Base-by-base conservation (phyloP, 2,329 filamentous ascomycete genomes). In the Trichoderma semiorbis region DNA sequence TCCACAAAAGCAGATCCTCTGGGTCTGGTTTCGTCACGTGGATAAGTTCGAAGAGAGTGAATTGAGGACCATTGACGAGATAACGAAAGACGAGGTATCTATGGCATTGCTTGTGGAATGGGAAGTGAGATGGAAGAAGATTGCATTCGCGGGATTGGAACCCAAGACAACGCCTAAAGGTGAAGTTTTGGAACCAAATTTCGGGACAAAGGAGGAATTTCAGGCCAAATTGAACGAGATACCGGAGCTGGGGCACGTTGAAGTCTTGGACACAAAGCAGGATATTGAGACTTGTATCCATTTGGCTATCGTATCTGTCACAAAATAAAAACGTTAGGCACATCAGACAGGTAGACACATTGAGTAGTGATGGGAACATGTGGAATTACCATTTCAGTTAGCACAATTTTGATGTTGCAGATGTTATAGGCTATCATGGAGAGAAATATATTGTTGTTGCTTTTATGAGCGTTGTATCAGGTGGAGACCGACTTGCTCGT, bases 41-140 rank as follows among this genome's bases (percentile, higher is more conserved):
- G 39, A 43, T 43, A n/a, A 43, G 16, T 43, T 43, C 39, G 3
- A 43, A 10, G 39, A 8, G 16, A 43, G 3, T 10, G 39, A n/a
- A 43, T 3, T 18, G 39, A 0, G 0, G 16, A 1, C 0, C 16
- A n/a, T 43, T 43, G n/a, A 43, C 16, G 1, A 43, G 16, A 43
- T n/a, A 10, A 43, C 39, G 16, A 43, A n/a, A 43, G 16, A 43
- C 39, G 39, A 43, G 0, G 16, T 2, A 43, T n/a, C 16, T 43
- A 43, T 0, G 16, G 3, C 16, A 1, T 43, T 43, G 39, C 39
- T 43, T n/a, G 16, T n/a, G 39, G 1, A n/a, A 2, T 43, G 7
- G 39, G 39, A 43, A 43, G 39, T 5, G 39, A 43, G 16, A 43
- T 43, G 39, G 39, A 43, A n/a, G 39, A 43, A n/a, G 39, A 43